These are phyloP conservation scores for Cardamine chenopodiifolia DNA, from an alignment of 345 rosid species.

Conservation along the genomic window DNA sequence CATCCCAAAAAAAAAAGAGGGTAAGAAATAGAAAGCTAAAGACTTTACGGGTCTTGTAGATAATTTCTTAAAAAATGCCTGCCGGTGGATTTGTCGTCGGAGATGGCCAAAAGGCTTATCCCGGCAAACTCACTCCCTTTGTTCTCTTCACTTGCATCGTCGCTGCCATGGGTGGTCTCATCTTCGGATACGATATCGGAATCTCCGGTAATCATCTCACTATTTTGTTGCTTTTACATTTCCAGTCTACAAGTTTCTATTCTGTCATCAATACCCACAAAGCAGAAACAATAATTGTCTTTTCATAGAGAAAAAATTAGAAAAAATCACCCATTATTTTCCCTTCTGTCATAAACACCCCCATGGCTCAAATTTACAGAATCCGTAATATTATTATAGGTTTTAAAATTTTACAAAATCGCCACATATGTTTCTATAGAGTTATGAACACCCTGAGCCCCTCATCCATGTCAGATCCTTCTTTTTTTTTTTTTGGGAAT, in stretches of 20 bases:
- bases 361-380: not conserved
- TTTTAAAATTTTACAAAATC: not conserved
- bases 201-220: slow-evolving; percentile 68
- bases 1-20: not conserved
- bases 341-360: not conserved
- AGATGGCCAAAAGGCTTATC: slow-evolving; percentile 61
- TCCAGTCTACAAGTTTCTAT: not conserved
- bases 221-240: slow-evolving; percentile 1
- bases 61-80: slow-evolving; percentile 46
- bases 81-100: slow-evolving; percentile 59
- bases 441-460: not conserved
- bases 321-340: not conserved
- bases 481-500: not conserved
- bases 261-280: not conserved
- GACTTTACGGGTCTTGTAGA: not conserved
- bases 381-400: not conserved
- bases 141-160: slow-evolving; percentile 80
- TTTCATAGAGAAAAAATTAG: not conserved
- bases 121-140: slow-evolving; percentile 80
- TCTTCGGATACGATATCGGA: slow-evolving; percentile 95
- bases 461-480: not conserved
- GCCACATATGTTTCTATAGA: slow-evolving; percentile 9
- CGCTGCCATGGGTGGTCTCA: slow-evolving; percentile 99
- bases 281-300: not conserved
- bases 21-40: not conserved